Evolutionary conservation across 2,329 filamentous ascomycete species (phyloP).

Genomic region (Pseudogymnoascus sp.): DNA sequence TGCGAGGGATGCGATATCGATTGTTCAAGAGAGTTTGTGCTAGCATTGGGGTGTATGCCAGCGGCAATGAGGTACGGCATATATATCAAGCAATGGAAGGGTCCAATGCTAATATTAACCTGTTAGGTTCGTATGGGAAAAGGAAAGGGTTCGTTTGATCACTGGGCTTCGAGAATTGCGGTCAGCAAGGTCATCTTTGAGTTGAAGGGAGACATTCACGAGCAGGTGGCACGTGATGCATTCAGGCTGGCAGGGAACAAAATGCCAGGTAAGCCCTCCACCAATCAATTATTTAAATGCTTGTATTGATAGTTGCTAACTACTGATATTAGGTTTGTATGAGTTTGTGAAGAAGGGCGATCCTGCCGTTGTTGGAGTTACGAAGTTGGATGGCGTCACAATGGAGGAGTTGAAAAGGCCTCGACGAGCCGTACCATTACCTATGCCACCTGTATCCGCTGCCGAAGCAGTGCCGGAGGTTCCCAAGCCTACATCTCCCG

Average conservation of each 20-base stretch:
- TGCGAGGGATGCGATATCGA: constrained; percentile 86
- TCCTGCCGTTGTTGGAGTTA: constrained; percentile 81
- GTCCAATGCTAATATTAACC: neutral
- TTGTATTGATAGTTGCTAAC: neutral
- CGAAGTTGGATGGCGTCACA: constrained; percentile 76
- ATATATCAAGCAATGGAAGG: neutral
- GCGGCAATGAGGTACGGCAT: constrained; percentile 71
- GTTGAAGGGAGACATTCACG: constrained; percentile 83
- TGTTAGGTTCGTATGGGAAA: constrained; percentile 88
- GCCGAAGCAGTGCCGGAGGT: neutral
- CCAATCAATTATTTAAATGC: constrained; percentile 23
- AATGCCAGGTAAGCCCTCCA: constrained; percentile 62
- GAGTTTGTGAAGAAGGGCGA: constrained; percentile 94
- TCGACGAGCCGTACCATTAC: constrained; percentile 51
- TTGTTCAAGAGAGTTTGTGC: constrained; percentile 86
- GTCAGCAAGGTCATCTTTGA: constrained; percentile 92
- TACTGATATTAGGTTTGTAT: constrained; percentile 53
- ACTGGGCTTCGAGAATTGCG: constrained; percentile 84
- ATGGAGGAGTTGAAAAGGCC: constrained; percentile 76
- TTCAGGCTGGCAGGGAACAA: constrained; percentile 93
- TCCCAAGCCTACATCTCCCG: neutral
- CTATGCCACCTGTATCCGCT: neutral
- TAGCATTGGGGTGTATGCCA: constrained; percentile 91
- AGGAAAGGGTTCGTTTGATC: constrained; percentile 94
- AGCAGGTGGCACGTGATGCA: constrained; percentile 87